Percentiles rank a stretch among this genome's conserved stretches.
Evolutionary conservation across 306 rosid species (phyloP).

Genomic region (Dalbergia cochinchinensis): DNA sequence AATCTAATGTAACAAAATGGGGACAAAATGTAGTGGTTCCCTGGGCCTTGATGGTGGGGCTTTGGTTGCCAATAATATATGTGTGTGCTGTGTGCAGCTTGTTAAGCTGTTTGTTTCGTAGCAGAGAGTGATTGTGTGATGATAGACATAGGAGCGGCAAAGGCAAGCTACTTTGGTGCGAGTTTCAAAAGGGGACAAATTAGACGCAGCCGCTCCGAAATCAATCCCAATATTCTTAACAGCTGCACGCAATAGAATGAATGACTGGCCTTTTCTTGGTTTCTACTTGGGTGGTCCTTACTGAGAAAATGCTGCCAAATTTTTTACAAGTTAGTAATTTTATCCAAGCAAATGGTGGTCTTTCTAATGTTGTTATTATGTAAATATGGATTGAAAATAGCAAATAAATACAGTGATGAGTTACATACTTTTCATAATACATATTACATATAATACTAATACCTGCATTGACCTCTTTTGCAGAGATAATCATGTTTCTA

Average conservation of each 20-base stretch:
- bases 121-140: background rate
- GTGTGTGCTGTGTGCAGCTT: background rate
- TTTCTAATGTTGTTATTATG: background rate
- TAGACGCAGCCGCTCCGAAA: conserved; percentile 37
- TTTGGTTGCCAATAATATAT: background rate
- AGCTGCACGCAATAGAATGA: conserved; percentile 31
- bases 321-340: background rate
- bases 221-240: conserved; percentile 38
- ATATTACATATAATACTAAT: no score
- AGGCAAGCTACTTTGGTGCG: conserved; percentile 41
- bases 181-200: conserved; percentile 48
- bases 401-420: no score
- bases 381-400: no score
- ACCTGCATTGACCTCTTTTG: no score
- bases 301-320: background rate
- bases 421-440: background rate
- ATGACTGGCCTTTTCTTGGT: conserved; percentile 37
- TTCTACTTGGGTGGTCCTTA: conserved; percentile 23
- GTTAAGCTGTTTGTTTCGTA: conserved; percentile 36
- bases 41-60: conserved; percentile 35
- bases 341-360: background rate
- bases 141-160: conserved; percentile 40
- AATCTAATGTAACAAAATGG: conserved; percentile 9
- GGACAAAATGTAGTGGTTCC: conserved; percentile 42
- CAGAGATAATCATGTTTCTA: no score